Evolutionary conservation across 225 moss, liverwort and hornwort species (phyloP), one percentile per base, ranked within the genome.

Genomic region (Polytrichum formosum): DNA sequence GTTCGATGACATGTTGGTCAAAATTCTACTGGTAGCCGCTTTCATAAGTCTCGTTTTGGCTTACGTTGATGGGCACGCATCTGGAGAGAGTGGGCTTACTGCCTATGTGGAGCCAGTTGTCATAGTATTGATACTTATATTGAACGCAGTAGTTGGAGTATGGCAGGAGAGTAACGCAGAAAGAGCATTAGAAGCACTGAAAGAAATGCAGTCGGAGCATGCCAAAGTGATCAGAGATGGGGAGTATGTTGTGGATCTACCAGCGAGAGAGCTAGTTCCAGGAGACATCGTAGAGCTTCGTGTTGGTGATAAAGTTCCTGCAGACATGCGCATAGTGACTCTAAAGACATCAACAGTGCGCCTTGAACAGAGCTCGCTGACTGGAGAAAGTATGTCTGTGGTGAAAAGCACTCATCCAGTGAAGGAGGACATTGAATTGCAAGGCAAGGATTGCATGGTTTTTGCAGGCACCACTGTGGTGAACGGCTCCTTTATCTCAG

Each of bases 141-240:
- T 96, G 55, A 96, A 96, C 72, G 95, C 95, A 30, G 21, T 93
- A 26, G 95, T 96, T 26, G 95, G 95, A 60, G 95, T 96, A 25
- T 96, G 95, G 95, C 95, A 96, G 80, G 95, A 93, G 67, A 96
- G 90, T 63, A 96, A 96, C 73, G 95, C 95, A 2, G 95, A 96
- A 70, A 91, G 73, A 80, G 95, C 95, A 22, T 70, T 96, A 54
- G 95, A 96, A 69, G 93, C 93, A 22, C 79, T 96, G 5, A 90
- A 91, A 68, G 90, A 96, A 76, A 93, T 96, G 95, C 95, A 96
- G 71, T 96, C 95, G 60, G 95, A 91, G 55, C 91, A 91, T 21
- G 95, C 95, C 4, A 88, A 93, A 76, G 93, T 90, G 4, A 72
- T 78, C 8, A 73, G 95, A 67, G 84, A 89, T 30, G 90, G 95